Percentiles rank a stretch among this genome's conserved stretches.
phyloP scores from a whole-genome alignment of 768 basidiomycete genomes.

The Trametes coccinea region DNA sequence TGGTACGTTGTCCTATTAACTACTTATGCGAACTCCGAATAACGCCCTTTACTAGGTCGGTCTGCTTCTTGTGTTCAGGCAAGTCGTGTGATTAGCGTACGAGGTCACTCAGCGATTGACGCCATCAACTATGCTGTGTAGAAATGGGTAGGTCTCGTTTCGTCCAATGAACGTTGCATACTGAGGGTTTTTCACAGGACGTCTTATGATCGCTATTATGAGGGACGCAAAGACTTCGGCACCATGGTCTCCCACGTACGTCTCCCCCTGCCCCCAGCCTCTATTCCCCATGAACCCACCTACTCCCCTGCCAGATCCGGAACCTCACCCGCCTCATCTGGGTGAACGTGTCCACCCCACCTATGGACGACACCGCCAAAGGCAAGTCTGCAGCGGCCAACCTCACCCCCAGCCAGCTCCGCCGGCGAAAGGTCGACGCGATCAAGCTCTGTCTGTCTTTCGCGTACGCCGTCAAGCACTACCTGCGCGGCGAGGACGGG shows the following conservation, averaged over 20 bases:
- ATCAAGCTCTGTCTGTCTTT: conserved; percentile 71
- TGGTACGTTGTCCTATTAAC: conserved; percentile 51
- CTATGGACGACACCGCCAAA: conserved; percentile 49
- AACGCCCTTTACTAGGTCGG: conserved; percentile 61
- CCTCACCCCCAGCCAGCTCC: conserved; percentile 54
- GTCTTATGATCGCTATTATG: conserved; percentile 86
- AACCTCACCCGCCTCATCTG: conserved; percentile 79
- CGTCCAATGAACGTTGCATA: not conserved
- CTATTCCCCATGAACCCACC: not conserved
- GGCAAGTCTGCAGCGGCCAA: conserved; percentile 52
- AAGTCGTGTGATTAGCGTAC: conserved; percentile 27
- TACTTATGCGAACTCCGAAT: not conserved
- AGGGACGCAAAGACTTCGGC: conserved; percentile 85
- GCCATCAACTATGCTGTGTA: conserved; percentile 28
- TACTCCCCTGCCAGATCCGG: conserved; percentile 45
- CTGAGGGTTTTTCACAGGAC: conserved; percentile 45
- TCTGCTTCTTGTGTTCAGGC: conserved; percentile 86
- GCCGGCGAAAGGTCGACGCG: conserved; percentile 65
- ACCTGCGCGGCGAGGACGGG: conserved; percentile 84
- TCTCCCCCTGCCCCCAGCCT: not conserved
- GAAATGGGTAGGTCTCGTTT: conserved; percentile 61
- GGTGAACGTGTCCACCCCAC: conserved; percentile 73
- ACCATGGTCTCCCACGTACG: conserved; percentile 62
- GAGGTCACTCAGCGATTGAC: not conserved
- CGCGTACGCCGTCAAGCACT: conserved; percentile 74